phyloP scores from a whole-genome alignment of 2,329 filamentous ascomycete genomes.

The Capronia coronata region DNA sequence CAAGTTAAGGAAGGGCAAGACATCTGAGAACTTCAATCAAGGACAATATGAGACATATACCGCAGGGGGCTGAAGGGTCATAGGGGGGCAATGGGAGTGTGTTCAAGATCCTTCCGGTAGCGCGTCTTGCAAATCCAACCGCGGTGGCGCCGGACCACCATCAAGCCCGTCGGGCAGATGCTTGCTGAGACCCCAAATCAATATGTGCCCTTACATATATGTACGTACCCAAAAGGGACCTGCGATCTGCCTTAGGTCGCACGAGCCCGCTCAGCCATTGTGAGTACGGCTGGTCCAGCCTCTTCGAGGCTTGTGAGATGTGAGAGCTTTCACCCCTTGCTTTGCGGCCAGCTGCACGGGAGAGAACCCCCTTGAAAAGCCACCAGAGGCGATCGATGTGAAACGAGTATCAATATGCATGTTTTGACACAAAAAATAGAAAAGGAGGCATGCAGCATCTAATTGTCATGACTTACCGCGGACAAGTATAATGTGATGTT shows the following conservation, averaged over 20 bases:
- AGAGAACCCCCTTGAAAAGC: neutral
- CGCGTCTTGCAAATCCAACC: conserved; percentile 20
- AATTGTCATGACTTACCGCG: conserved; percentile 24
- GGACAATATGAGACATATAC: conserved; percentile 18
- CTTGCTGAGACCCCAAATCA: conserved; percentile 1
- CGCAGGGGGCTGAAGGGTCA: neutral
- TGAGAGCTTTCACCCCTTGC: conserved; percentile 17
- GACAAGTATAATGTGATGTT: neutral
- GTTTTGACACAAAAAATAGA: neutral
- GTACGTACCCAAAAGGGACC: neutral
- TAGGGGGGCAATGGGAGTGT: neutral
- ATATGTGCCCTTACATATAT: conserved; percentile 16
- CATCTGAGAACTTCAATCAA: neutral
- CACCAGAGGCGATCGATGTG: neutral
- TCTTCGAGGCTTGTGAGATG: neutral
- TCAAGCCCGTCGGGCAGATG: conserved; percentile 2
- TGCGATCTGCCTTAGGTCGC: conserved; percentile 1
- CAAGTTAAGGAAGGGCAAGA: neutral
- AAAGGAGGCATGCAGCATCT: neutral
- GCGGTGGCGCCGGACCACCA: conserved; percentile 4
- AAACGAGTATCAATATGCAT: neutral
- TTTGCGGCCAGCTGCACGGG: neutral
- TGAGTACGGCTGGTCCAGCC: conserved; percentile 9
- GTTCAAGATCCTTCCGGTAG: neutral
- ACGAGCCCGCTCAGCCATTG: conserved; percentile 4